Conservation (phyloP, 2,329 filamentous ascomycete species). For the Pezicula radicicola region DNA sequence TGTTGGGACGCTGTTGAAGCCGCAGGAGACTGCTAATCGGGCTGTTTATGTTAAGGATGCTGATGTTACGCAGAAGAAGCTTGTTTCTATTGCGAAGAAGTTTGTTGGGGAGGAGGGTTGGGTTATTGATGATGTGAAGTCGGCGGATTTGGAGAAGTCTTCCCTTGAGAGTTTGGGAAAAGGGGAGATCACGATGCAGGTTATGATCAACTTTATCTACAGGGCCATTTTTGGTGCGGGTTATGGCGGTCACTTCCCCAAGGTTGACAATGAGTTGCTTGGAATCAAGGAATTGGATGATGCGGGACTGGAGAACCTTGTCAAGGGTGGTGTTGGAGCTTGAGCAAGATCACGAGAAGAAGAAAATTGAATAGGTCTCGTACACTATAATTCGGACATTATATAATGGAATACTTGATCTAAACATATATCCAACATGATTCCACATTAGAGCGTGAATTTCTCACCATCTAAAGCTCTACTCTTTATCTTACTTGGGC, state of each 20-base stretch:
- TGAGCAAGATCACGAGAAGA: not conserved
- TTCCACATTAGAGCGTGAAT: not conserved
- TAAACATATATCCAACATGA: too few species aligned
- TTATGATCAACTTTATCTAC: constrained; percentile 31
- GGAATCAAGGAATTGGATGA: constrained; percentile 33
- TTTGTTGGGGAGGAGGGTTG: constrained; percentile 26
- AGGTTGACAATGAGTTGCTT: constrained; percentile 38
- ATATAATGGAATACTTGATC: too few species aligned
- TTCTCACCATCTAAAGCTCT: constrained; percentile 15
- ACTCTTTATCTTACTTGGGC: constrained; percentile 26
- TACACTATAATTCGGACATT: too few species aligned
- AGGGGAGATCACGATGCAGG: constrained; percentile 24
- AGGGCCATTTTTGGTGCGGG: constrained; percentile 28
- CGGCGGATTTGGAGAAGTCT: constrained; percentile 11
- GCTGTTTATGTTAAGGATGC: constrained; percentile 43
- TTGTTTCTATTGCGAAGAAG: constrained; percentile 32
- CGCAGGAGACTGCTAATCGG: constrained; percentile 51
- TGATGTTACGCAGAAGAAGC: constrained; percentile 39
- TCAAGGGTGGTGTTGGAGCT: not conserved
- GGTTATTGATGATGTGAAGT: constrained; percentile 12
- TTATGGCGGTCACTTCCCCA: constrained; percentile 31
- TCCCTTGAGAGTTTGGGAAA: constrained; percentile 18
- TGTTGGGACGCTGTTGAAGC: constrained; percentile 43
- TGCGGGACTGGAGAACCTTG: not conserved
- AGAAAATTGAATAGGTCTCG: too few species aligned